A percentile compares a stretch with the other conserved stretches of the same genome.
phyloP scores from a whole-genome alignment of 139 green algal species.

The Penium margaritaceum region DNA sequence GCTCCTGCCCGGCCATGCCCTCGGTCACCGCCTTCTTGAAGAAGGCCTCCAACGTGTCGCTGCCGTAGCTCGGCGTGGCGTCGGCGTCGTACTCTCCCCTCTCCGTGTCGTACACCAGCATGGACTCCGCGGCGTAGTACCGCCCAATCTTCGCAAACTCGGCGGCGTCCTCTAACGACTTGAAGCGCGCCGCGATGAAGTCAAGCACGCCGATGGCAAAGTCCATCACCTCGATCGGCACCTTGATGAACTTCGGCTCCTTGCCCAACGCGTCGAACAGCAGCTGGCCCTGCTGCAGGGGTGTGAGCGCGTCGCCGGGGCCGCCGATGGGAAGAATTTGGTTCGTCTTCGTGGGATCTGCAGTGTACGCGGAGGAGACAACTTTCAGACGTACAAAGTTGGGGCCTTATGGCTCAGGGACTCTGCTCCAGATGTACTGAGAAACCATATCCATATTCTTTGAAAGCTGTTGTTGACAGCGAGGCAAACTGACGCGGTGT shows the following conservation, averaged over 20 bases:
- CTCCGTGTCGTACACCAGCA: constrained; percentile 82
- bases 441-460: no score
- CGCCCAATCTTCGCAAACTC: constrained; percentile 90
- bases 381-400: no score
- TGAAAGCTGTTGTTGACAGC: no score
- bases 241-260: constrained; percentile 76
- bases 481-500: no score
- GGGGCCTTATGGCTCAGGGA: no score
- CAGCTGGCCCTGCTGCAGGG: constrained; percentile 82
- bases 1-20: constrained; percentile 46
- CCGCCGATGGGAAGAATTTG: constrained; percentile 90
- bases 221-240: constrained; percentile 92
- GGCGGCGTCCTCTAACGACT: constrained; percentile 65
- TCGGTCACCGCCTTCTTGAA: constrained; percentile 33
- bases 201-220: constrained; percentile 79
- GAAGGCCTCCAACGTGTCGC: constrained; percentile 84
- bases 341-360: constrained; percentile 40
- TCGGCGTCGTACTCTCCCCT: constrained; percentile 68
- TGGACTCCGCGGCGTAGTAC: constrained; percentile 95
- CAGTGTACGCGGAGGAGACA: neutral
- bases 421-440: no score
- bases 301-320: constrained; percentile 75
- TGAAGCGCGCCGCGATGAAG: constrained; percentile 73
- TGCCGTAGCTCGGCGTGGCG: constrained; percentile 82
- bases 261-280: constrained; percentile 80